Conservation (phyloP, 1,139 yeast species). For the Geotrichum europaeum region DNA sequence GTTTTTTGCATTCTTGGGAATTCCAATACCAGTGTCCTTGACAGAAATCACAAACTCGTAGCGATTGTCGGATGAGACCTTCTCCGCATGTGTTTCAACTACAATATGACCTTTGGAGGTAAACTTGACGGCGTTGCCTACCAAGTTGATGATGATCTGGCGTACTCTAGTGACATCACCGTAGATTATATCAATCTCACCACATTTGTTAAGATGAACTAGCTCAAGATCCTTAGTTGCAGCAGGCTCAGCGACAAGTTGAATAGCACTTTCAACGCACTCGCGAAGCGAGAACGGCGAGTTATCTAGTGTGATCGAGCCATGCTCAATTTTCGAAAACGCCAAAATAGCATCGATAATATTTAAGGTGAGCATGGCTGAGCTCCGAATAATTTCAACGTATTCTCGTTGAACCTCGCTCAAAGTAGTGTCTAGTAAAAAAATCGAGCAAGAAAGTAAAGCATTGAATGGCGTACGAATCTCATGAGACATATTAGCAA, state of each 20-base stretch:
- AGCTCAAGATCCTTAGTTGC: conserved; percentile 44
- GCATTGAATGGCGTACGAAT: conserved; percentile 57
- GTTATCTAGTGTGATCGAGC: conserved; percentile 44
- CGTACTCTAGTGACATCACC: conserved; percentile 51
- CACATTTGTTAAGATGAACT: conserved; percentile 44
- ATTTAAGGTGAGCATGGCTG: conserved; percentile 49
- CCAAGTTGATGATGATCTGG: conserved; percentile 49
- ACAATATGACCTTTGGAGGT: conserved; percentile 45
- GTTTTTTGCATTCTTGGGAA: conserved; percentile 43
- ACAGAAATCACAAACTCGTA: conserved; percentile 43
- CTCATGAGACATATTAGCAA: conserved; percentile 54
- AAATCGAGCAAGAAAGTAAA: conserved; percentile 49
- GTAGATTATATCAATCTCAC: conserved; percentile 40
- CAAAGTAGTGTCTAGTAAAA: conserved; percentile 46
- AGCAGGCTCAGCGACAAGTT: conserved; percentile 49
- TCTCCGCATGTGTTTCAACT: conserved; percentile 39
- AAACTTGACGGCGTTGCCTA: conserved; percentile 55
- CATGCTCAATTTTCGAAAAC: conserved; percentile 53
- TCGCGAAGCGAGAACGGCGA: conserved; percentile 48
- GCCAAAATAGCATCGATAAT: conserved; percentile 55
- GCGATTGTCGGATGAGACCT: conserved; percentile 35
- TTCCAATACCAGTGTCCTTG: conserved; percentile 59
- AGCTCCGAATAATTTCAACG: conserved; percentile 49
- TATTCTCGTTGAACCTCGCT: conserved; percentile 47
- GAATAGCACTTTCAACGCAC: conserved; percentile 49